Evolutionary conservation across 2,329 filamentous ascomycete species (phyloP).

Genomic region (Hymenoscyphus occultus): DNA sequence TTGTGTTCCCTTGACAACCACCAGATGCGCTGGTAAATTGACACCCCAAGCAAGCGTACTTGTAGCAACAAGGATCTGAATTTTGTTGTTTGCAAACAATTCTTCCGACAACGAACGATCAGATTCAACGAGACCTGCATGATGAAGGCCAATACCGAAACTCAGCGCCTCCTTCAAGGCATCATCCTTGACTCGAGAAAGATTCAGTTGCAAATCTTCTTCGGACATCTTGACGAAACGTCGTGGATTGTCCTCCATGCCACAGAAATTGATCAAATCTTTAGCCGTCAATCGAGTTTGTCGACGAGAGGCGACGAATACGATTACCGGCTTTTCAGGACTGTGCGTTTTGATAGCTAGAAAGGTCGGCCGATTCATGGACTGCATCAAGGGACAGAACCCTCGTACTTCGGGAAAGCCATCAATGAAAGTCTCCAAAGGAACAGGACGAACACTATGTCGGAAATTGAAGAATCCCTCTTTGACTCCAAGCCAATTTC

Average conservation of each 20-base stretch:
- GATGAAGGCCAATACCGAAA: constrained; percentile 95
- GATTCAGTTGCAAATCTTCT: constrained; percentile 84
- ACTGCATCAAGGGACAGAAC: constrained; percentile 97
- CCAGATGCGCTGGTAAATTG: constrained; percentile 92
- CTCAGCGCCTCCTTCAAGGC: constrained; percentile 89
- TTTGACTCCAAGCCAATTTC: constrained; percentile 95
- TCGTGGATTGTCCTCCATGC: constrained; percentile 96
- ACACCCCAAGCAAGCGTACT: constrained; percentile 98
- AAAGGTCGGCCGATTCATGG: constrained; percentile 97
- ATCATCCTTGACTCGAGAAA: constrained; percentile 89
- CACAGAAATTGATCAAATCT: constrained; percentile 94
- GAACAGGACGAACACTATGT: constrained; percentile 94
- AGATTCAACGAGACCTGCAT: constrained; percentile 92
- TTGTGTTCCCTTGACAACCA: constrained; percentile 97
- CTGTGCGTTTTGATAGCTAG: constrained; percentile 95
- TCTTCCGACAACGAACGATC: constrained; percentile 91
- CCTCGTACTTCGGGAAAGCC: constrained; percentile 93
- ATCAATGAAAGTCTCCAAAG: constrained; percentile 94
- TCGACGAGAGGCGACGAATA: constrained; percentile 92
- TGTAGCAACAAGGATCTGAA: constrained; percentile 93
- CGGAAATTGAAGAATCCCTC: constrained; percentile 95
- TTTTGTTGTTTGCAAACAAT: constrained; percentile 95
- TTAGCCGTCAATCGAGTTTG: constrained; percentile 94
- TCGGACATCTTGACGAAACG: constrained; percentile 93
- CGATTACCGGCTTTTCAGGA: constrained; percentile 94